Base-by-base conservation (phyloP, 495 filamentous ascomycete genomes). In the Podospora pseudoanserina region DNA sequence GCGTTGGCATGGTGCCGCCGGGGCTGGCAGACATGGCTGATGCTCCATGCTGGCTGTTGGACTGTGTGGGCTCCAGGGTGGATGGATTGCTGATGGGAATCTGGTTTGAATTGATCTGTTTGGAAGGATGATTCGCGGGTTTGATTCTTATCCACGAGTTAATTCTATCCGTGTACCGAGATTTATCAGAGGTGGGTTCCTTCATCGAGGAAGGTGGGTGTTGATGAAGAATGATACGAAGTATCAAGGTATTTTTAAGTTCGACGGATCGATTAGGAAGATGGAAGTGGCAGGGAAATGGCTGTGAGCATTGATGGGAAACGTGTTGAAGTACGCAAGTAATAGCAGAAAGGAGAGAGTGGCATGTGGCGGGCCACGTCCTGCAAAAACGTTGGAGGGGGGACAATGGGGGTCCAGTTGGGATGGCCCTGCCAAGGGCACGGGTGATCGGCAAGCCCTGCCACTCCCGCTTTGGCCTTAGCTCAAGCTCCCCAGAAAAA, bases 181-280 rank as follows among this genome's bases (percentile, higher is more conserved):
- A 28, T 18, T 55, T 44, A 23, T 26, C 60, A 49, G 69, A 32
- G 13, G 49, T 67, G 60, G 65, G 18, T 68, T 64, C 69, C 69
- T 71, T 71, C 69, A 71, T 71, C 69, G 69, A 71, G 65, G 54
- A 59, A 16, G 63, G 66, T 65, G 44, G 20, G 61, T 26, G 23
- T 7, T 3, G n/a, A 27, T 6, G 59, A 32, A 26, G n/a, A 15
- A 23, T 19, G 7, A 5, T 58, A 58, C 5, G 15, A n/a, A 16
- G 39, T 64, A 20, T 59, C 59, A 53, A 67, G 64, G 65, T 60
- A 53, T 60, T 49, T 49, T 49, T 49, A 13, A 49, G 39, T 49
- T 49, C 39, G 39, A 49, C 9, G 39, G 5, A 16, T 49, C 39
- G 39, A 11, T 49, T 16, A 49, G 39, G 9, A 49, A 49, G 15